Conservation (phyloP, 257 asterid genomes). For the Solanum medicagineum region DNA sequence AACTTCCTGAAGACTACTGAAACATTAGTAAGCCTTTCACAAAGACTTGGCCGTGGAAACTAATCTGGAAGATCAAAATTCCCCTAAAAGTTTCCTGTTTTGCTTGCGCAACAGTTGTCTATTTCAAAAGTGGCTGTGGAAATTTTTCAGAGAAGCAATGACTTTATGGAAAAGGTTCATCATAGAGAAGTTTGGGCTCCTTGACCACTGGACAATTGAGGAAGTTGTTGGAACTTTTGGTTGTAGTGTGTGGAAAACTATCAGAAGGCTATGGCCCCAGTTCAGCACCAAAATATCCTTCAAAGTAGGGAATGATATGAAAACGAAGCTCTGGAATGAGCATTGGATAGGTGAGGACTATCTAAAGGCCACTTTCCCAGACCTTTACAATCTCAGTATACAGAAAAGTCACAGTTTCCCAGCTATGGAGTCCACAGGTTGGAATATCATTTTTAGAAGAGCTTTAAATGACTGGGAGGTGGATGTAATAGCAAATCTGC, state of each 20-base stretch:
- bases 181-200: too few relatives aligned
- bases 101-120: background rate
- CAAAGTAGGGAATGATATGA: too few relatives aligned
- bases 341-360: background rate
- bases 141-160: too few relatives aligned
- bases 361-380: background rate
- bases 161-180: too few relatives aligned
- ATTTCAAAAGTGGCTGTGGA: too few relatives aligned
- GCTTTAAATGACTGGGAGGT: background rate
- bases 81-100: background rate
- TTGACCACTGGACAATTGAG: too few relatives aligned
- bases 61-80: background rate
- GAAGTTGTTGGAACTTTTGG: too few relatives aligned
- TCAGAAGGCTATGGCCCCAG: too few relatives aligned
- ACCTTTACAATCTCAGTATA: background rate
- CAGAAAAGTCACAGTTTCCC: background rate
- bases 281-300: too few relatives aligned
- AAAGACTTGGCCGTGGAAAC: background rate
- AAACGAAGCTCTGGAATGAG: background rate
- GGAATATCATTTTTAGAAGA: background rate
- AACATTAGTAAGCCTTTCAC: background rate
- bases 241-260: too few relatives aligned
- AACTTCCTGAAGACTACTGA: background rate
- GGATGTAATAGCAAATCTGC: background rate
- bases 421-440: background rate